Evolutionary conservation across 345 rosid species (phyloP), one percentile per base, ranked within the genome.

Genomic region (Litchi chinensis): DNA sequence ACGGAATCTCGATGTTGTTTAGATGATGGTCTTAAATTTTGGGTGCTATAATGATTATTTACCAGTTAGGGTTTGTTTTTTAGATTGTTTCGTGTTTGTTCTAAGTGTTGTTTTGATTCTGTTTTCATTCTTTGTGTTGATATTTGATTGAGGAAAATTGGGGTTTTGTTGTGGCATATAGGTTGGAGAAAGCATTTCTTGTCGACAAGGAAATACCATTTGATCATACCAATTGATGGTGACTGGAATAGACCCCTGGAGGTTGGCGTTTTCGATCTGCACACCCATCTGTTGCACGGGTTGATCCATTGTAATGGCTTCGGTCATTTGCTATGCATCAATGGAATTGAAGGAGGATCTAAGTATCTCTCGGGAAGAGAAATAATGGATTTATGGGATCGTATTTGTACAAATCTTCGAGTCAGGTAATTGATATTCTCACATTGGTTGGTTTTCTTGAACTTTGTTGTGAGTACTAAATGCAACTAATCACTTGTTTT

Each of bases 151-250:
- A 60, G 32, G 12, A 6, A 24, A 56, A 6, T 54, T 75, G 64
- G 40, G 64, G 0, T 73, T 76, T 78, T 21, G 44, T 66, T 52
- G 19, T 15, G 65, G 3, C 67, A 2, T 75, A 95, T 75, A 95
- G 98, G 99, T 22, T 95, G 99, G 97, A 85, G 95, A 65, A 83
- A 86, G 62, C 93, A 93, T 73, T 91, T 88, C 57, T 87, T 93
- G 24, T 89, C 95, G 0, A 90, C 84, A 75, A 60, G 90, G 63
- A 95, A 87, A 81, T 92, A 95, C 76, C 99, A 91, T 79, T 21
- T 94, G 67, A 88, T 95, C 21, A 88, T 95, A 66, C 98, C 95
- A 0, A 74, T 37, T 67, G 93, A 88, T 75, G 48, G 78, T 6
- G 86, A 86, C 65, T 95, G 97, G 99, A 88, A 81, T 76, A 70